A percentile compares a stretch with the other conserved stretches of the same genome.
These are phyloP conservation scores for Salix udensis DNA, from an alignment of 345 rosid species.

Conservation along the genomic window DNA sequence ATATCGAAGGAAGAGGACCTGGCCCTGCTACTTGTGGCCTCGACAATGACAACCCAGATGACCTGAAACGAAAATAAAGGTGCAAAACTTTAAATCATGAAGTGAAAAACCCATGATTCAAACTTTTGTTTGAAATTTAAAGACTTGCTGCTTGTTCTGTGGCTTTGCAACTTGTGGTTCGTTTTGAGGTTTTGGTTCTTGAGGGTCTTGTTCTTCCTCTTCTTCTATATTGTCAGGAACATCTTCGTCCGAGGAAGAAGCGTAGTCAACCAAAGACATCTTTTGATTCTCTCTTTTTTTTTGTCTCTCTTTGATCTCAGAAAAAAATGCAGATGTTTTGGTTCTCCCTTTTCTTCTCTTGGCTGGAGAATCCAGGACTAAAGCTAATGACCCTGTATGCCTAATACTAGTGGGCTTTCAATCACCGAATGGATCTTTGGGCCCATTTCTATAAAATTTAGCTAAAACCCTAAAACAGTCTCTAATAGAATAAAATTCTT, in stretches of 20 bases:
- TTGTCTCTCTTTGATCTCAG: not conserved
- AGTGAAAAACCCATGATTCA: not conserved
- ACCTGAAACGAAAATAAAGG: slow-evolving; percentile 25
- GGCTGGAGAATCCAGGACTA: not conserved
- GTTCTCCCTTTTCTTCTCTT: not conserved
- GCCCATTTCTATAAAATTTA: no score
- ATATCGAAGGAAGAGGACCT: slow-evolving; percentile 19
- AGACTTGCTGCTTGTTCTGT: slow-evolving; percentile 30
- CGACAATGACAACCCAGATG: slow-evolving; percentile 9
- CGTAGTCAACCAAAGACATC: slow-evolving; percentile 73
- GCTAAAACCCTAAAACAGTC: no score
- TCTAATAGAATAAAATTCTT: no score
- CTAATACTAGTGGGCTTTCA: not conserved
- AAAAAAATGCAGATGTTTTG: not conserved
- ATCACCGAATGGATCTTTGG: no score
- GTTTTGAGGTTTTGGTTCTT: not conserved
- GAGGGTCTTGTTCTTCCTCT: not conserved
- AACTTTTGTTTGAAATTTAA: not conserved
- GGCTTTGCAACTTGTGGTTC: slow-evolving; percentile 20
- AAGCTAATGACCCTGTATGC: not conserved
- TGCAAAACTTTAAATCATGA: not conserved
- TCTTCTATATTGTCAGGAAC: slow-evolving; percentile 25
- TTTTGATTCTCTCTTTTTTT: not conserved
- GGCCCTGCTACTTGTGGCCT: not conserved
- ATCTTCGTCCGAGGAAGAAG: slow-evolving; percentile 62